Evolutionary conservation across 2,329 filamentous ascomycete genomes (phyloP), one percentile per base, ranked within the genome.

Genomic region (Exophiala oligosperma): DNA sequence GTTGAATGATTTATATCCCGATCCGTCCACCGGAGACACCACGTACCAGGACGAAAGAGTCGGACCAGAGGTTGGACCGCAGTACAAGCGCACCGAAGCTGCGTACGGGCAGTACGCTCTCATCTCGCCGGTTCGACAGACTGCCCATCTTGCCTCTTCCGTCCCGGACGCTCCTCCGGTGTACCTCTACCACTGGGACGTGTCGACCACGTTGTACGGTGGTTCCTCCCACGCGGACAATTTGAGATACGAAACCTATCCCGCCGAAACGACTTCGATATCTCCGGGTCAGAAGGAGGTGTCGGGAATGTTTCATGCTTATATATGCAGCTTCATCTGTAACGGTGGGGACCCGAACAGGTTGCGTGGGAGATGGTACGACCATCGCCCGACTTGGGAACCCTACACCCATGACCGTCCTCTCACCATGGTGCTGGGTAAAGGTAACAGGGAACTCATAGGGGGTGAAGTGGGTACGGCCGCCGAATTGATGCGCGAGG

Each of bases 1-100:
- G 0, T 78, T 91, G 24, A 85, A 11, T n/a, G 61, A 68, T 0
- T 73, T 89, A 2, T 91, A 91, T 65, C 85, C 87, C 0, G 83
- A 86, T 60, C 83, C 85, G 0, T 72, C 70, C 1, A 53, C 75
- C 57, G 64, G 69, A 0, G 66, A 68, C 2, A 78, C 74, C 9
- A 72, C 74, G 1, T 84, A 81, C 60, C 62, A 65, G 49, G 72
- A 74, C 47, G 72, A 73, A 44, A 72, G 57, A 54, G 3, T 57
- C 52, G 66, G 60, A 68, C 14, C 17, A 28, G 54, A 53, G 0
- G 72, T 84, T 0, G 81, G 82, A 0, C 51, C 74, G 0, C 79
- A 83, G 67, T 86, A 80, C 66, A 83, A 80, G 57, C 80, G 80
- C 28, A 69, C 77, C 4, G 73, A 79, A 47, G 77, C 77, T 1